These are phyloP conservation scores for Syncephalis fuscata DNA, from an alignment of 371 early-diverging fungal genomes.

Conservation along the genomic window DNA sequence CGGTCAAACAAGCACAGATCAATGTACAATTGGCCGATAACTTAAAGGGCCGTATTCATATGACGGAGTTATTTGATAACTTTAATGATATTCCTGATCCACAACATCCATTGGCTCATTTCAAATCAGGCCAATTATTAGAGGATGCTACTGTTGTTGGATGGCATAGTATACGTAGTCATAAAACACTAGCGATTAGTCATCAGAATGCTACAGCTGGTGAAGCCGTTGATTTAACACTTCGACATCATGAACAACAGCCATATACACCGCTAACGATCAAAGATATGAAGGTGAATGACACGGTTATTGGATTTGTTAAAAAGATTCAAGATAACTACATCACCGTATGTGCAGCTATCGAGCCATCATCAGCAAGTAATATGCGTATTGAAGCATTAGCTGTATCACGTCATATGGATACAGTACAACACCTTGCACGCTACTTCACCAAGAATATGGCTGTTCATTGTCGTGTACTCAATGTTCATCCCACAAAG, in stretches of 20 bases:
- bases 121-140: slow-evolving; percentile 19
- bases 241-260: slow-evolving; percentile 12
- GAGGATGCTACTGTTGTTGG: slow-evolving; percentile 43
- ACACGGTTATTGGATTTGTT: slow-evolving; percentile 33
- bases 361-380: too few relatives aligned
- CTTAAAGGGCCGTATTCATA: slow-evolving; percentile 43
- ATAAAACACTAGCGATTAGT: slow-evolving; percentile 41
- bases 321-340: slow-evolving; percentile 18
- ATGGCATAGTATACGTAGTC: slow-evolving; percentile 28
- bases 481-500: slow-evolving; percentile 23
- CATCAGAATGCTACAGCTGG: slow-evolving; percentile 20
- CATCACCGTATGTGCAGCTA: too few relatives aligned
- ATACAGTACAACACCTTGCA: slow-evolving; percentile 19
- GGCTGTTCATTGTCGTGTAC: slow-evolving; percentile 34
- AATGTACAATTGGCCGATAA: slow-evolving; percentile 43
- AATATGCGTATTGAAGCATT: too few relatives aligned
- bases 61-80: slow-evolving; percentile 35
- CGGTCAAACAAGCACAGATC: slow-evolving; percentile 34
- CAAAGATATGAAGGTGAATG: slow-evolving; percentile 24
- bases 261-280: slow-evolving; percentile 6
- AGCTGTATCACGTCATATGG: slow-evolving; percentile 7
- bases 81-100: slow-evolving; percentile 17
- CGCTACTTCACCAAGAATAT: slow-evolving; percentile 31
- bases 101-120: slow-evolving; percentile 19
- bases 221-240: slow-evolving; percentile 28